Evolutionary conservation across 352 stramenopile species (phyloP), one percentile per base, ranked within the genome.

Genomic region (Phytophthora capsici): DNA sequence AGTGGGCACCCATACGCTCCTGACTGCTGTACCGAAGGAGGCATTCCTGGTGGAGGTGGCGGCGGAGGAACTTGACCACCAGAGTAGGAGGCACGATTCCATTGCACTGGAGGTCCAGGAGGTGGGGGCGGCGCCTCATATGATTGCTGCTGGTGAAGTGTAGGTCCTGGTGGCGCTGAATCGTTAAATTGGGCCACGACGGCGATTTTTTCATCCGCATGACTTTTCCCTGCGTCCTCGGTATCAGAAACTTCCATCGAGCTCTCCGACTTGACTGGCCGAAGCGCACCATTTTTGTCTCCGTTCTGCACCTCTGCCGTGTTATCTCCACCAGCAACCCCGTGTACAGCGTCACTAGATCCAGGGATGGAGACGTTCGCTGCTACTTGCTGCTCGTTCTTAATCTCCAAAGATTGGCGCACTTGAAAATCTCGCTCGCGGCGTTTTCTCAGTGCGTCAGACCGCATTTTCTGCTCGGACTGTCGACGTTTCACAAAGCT

Each of bases 401-500:
- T 63, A 26, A 69, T 64, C 44, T 92, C 86, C 40, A 96, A 73
- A 3, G 69, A 69, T 38, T 86, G 77, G 3, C 86, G 83, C 30
- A 96, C 82, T 32, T 89, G 77, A 57, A 85, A 66, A 59, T 96
- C 88, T 23, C 80, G 76, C 46, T 96, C 88, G 2, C 88, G 80
- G 22, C 88, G 86, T 28, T 86, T 88, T 4, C 79, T 79, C 37
- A 96, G 36, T 12, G 85, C 84, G 32, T 96, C 85, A 3, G 67
- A 86, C 2, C 84, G 81, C 28, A 84, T 70, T 48, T 91, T 93
- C 34, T 94, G 86, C 63, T 94, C 88, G 0, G 84, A 92, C 22
- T 84, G 68, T 43, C 84, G 76, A 9, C 86, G 79, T 45, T 93
- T 91, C 17, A 88, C 75, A 58, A 95, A 96, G 54, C 86, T 95